These are phyloP conservation scores for Hypoxylon trugodes DNA, from an alignment of 495 filamentous ascomycete genomes.

Conservation along the genomic window DNA sequence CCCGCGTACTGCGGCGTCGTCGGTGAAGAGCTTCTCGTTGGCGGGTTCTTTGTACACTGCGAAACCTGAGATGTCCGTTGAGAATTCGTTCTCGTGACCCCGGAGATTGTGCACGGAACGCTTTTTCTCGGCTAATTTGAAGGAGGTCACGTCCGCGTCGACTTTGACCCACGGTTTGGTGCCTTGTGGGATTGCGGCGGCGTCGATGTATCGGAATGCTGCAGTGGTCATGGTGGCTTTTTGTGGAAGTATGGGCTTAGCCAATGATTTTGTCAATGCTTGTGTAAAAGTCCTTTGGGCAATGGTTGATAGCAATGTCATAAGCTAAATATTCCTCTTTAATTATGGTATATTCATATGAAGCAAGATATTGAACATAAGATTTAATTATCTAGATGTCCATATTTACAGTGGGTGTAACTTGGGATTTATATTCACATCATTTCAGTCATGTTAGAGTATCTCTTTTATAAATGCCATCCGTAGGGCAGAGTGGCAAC, in stretches of 20 bases:
- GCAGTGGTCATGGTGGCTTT: constrained; percentile 42
- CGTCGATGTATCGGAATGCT: constrained; percentile 44
- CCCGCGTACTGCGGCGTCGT: constrained; percentile 66
- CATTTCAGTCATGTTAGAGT: constrained; percentile 3
- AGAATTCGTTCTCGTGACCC: constrained; percentile 39
- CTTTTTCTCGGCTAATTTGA: constrained; percentile 31
- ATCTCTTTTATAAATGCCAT: constrained; percentile 4
- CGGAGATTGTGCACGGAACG: constrained; percentile 48
- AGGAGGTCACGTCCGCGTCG: constrained; percentile 46
- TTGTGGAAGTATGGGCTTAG: constrained; percentile 2
- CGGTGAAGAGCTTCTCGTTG: constrained; percentile 63
- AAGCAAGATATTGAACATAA: not conserved
- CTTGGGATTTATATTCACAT: constrained; percentile 1
- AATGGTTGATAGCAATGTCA: constrained; percentile 15
- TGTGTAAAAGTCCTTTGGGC: constrained; percentile 26
- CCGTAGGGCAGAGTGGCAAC: constrained; percentile 8
- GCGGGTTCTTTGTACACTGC: constrained; percentile 48
- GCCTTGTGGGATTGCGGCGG: constrained; percentile 28
- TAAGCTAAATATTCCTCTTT: not conserved
- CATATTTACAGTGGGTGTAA: not conserved
- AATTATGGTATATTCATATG: too few species aligned
- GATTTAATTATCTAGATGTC: not conserved
- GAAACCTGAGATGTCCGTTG: constrained; percentile 54
- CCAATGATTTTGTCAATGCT: not conserved
- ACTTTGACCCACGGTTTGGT: constrained; percentile 53